These are phyloP conservation scores for Sutorius eximius DNA, from an alignment of 1,284 basidiomycete genomes.

Conservation along the genomic window DNA sequence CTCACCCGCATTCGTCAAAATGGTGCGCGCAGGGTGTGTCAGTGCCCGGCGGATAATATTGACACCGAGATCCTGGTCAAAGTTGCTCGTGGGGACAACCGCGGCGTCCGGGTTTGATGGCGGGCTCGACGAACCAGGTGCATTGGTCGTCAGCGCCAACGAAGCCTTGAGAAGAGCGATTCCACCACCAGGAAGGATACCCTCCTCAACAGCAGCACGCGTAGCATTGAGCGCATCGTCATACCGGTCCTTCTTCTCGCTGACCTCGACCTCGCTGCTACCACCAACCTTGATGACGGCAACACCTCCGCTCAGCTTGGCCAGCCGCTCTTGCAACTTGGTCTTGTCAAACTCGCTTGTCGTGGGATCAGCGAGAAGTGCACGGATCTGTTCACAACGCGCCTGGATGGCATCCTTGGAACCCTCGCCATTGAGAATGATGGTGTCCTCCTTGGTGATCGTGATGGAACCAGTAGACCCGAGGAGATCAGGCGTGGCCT, in stretches of 20 bases:
- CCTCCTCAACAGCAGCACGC: constrained; percentile 96
- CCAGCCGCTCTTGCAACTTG: constrained; percentile 96
- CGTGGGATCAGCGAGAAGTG: constrained; percentile 78
- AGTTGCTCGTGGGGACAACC: constrained; percentile 83
- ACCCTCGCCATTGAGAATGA: constrained; percentile 92
- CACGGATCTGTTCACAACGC: constrained; percentile 94
- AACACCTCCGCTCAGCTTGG: constrained; percentile 94
- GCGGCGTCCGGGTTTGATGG: constrained; percentile 55
- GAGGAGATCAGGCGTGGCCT: constrained; percentile 86
- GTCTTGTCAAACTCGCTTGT: constrained; percentile 94
- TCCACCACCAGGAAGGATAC: constrained; percentile 96
- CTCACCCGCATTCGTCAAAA: constrained; percentile 94
- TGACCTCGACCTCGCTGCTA: constrained; percentile 91
- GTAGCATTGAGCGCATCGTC: constrained; percentile 98
- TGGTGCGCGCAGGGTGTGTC: constrained; percentile 82
- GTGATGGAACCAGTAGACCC: constrained; percentile 91
- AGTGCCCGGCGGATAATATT: constrained; percentile 90
- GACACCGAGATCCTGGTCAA: constrained; percentile 97
- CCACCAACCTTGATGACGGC: constrained; percentile 99
- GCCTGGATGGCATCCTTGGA: constrained; percentile 83
- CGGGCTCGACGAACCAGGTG: constrained; percentile 45
- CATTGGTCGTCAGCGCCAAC: constrained; percentile 66
- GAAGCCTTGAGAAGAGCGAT: constrained; percentile 90
- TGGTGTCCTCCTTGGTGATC: constrained; percentile 98
- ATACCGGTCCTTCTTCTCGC: constrained; percentile 99